Evolutionary conservation across 2,329 filamentous ascomycete genomes (phyloP).

Genomic region (Alternaria triticimaculans): DNA sequence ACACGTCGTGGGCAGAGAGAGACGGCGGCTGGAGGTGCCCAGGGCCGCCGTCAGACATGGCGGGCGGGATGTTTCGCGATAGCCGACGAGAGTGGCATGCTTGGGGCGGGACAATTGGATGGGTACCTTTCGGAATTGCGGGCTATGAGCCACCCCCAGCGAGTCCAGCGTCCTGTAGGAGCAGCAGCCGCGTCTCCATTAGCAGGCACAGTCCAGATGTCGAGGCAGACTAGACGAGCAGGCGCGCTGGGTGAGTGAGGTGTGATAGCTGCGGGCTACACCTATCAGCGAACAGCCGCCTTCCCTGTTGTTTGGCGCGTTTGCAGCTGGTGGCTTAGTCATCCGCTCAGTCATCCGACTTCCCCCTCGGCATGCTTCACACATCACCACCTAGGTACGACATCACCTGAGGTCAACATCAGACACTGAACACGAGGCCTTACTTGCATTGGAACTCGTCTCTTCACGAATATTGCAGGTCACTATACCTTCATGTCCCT

Average conservation of each 20-base stretch:
- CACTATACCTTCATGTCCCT: background rate
- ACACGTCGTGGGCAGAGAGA: conserved; percentile 8
- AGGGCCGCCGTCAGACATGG: conserved; percentile 26
- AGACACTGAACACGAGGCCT: background rate
- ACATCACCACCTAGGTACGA: background rate
- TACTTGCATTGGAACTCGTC: background rate
- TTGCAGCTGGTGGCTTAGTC: conserved; percentile 13
- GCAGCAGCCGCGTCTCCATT: conserved; percentile 45
- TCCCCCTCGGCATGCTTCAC: background rate
- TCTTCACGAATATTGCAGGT: background rate
- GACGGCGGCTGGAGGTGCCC: conserved; percentile 19
- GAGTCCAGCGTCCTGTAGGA: conserved; percentile 41
- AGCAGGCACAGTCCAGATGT: conserved; percentile 34
- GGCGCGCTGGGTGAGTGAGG: conserved; percentile 21
- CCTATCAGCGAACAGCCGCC: conserved; percentile 8
- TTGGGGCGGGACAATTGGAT: conserved; percentile 21
- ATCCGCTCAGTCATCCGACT: background rate
- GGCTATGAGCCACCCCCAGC: conserved; percentile 42
- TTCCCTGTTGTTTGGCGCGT: conserved; percentile 21
- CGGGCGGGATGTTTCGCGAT: conserved; percentile 26
- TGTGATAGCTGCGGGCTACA: conserved; percentile 15
- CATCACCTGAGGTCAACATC: background rate
- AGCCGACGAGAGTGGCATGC: conserved; percentile 25
- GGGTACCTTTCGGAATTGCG: conserved; percentile 25
- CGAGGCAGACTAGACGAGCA: conserved; percentile 19